phyloP scores from a whole-genome alignment of 1,284 basidiomycete species.

The Tetrapyrgos nigripes region DNA sequence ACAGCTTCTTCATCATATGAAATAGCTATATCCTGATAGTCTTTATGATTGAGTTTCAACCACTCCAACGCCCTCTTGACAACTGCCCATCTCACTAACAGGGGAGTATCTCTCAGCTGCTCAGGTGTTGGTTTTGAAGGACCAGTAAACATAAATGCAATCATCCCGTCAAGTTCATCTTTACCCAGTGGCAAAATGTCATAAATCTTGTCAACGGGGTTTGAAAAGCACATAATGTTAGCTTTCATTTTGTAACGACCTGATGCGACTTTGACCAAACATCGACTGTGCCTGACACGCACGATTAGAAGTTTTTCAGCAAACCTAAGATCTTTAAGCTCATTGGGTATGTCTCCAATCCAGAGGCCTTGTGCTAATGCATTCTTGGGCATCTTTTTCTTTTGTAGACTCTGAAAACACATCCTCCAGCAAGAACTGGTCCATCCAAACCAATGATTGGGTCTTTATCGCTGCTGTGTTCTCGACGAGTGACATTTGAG shows the following conservation, averaged over 20 bases:
- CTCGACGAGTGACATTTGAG: neutral
- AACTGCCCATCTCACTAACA: neutral
- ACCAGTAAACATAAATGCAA: slow-evolving; percentile 45
- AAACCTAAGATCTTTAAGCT: slow-evolving; percentile 28
- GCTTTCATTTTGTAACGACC: slow-evolving; percentile 25
- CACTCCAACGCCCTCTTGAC: slow-evolving; percentile 32
- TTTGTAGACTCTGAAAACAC: slow-evolving; percentile 21
- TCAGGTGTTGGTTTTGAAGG: slow-evolving; percentile 29
- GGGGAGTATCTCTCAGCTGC: slow-evolving; percentile 37
- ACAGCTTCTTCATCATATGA: slow-evolving; percentile 9
- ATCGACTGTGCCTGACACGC: neutral
- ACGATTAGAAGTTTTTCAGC: slow-evolving; percentile 31
- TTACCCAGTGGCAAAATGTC: slow-evolving; percentile 38
- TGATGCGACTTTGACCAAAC: slow-evolving; percentile 7
- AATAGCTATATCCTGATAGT: slow-evolving; percentile 33
- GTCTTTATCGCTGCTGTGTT: neutral
- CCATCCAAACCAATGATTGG: neutral
- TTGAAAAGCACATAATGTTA: slow-evolving; percentile 27
- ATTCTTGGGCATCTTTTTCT: slow-evolving; percentile 28
- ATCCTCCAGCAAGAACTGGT: slow-evolving; percentile 25
- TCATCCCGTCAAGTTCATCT: slow-evolving; percentile 31
- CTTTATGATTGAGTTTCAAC: slow-evolving; percentile 37
- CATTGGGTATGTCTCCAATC: slow-evolving; percentile 41
- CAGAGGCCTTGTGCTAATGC: slow-evolving; percentile 44
- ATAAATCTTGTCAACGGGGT: slow-evolving; percentile 24